Conservation (phyloP, 345 rosid species). For the Acer yangbiense region DNA sequence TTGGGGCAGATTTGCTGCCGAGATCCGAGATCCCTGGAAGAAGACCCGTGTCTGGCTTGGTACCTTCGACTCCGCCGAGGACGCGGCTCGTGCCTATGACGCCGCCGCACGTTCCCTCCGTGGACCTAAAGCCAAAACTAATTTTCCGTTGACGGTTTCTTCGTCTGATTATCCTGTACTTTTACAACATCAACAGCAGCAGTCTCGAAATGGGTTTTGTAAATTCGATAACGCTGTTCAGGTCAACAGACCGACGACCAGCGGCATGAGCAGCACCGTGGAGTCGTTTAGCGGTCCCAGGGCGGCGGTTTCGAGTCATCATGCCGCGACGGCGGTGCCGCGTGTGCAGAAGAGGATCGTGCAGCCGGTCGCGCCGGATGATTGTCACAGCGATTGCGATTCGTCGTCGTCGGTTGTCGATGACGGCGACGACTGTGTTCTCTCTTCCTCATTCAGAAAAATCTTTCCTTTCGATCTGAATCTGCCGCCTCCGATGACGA, state of each 20-base stretch:
- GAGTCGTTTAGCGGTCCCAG: conserved; percentile 42
- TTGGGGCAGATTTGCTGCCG: conserved; percentile 44
- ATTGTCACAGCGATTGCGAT: conserved; percentile 49
- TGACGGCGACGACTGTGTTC: conserved; percentile 35
- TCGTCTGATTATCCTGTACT: not conserved
- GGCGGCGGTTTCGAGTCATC: not conserved
- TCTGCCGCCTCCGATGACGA: conserved; percentile 36
- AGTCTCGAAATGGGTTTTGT: conserved; percentile 2
- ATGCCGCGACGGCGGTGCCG: not conserved
- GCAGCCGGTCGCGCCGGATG: conserved; percentile 34
- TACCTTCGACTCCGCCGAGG: conserved; percentile 41
- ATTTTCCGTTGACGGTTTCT: conserved; percentile 22
- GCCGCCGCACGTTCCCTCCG: conserved; percentile 39
- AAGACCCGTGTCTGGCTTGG: conserved; percentile 46
- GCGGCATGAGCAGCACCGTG: conserved; percentile 48
- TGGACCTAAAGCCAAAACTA: conserved; percentile 42
- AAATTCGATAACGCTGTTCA: conserved; percentile 19
- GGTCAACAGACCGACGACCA: conserved; percentile 32
- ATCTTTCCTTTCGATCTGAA: conserved; percentile 49
- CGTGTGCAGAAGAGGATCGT: conserved; percentile 15
- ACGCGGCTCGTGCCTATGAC: conserved; percentile 41
- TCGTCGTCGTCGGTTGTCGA: conserved; percentile 52
- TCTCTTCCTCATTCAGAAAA: conserved; percentile 27
- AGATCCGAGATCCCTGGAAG: conserved; percentile 44
- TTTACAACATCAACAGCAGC: not conserved